phyloP scores from a whole-genome alignment of 208 protist genomes.

The Plasmodiophora brassicae region DNA sequence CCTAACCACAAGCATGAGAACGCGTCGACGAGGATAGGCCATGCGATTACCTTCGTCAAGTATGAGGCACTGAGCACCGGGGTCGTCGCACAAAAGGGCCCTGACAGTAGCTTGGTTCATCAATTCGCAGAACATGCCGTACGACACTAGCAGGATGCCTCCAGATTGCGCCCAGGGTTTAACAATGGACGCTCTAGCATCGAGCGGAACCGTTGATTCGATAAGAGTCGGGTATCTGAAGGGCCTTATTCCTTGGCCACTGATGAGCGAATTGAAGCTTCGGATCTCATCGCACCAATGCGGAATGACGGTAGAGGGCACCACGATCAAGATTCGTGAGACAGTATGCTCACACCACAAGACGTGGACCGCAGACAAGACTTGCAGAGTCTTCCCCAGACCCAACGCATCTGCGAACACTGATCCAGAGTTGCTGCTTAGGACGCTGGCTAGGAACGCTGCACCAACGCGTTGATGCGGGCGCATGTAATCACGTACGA shows the following conservation, averaged over 20 bases:
- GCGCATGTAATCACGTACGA: too few species aligned
- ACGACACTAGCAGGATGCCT: background rate
- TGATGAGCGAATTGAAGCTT: background rate
- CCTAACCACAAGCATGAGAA: background rate
- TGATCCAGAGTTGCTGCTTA: background rate
- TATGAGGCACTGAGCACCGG: background rate
- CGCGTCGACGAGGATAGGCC: background rate
- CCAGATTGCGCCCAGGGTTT: background rate
- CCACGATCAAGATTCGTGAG: background rate
- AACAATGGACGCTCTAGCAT: background rate
- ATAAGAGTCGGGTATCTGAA: background rate
- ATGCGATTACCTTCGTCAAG: background rate
- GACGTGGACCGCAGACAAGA: background rate
- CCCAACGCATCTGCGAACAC: constrained; percentile 3
- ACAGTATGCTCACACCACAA: background rate
- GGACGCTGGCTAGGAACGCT: background rate
- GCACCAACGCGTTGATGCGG: background rate
- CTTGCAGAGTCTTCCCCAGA: background rate
- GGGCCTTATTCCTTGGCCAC: background rate
- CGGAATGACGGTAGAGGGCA: background rate
- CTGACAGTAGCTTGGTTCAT: background rate
- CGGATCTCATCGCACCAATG: background rate
- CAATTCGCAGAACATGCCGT: background rate
- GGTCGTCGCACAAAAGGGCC: background rate
- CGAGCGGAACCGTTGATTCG: background rate